Percentiles rank a stretch among this genome's conserved stretches.
phyloP scores from a whole-genome alignment of 2,329 filamentous ascomycete species.

The Sphaceloma murrayae region DNA sequence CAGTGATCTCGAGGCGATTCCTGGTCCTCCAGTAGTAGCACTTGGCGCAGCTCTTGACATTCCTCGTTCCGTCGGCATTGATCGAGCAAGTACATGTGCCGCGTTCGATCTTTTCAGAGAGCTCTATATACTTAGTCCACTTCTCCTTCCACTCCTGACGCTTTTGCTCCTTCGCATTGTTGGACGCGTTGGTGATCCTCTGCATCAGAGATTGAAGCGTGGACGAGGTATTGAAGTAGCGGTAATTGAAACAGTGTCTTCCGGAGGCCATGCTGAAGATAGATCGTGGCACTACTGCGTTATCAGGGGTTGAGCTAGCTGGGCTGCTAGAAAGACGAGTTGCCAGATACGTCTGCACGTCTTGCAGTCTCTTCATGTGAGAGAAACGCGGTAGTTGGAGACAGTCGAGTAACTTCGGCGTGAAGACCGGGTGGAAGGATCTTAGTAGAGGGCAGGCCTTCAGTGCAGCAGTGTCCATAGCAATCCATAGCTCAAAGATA shows the following conservation, averaged over 20 bases:
- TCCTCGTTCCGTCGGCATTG: not conserved
- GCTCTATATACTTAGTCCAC: not conserved
- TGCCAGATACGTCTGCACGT: constrained; percentile 43
- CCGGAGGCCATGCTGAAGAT: constrained; percentile 38
- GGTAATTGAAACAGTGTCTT: constrained; percentile 2
- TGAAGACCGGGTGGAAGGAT: constrained; percentile 45
- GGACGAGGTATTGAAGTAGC: too few relatives aligned
- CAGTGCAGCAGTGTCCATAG: constrained; percentile 44
- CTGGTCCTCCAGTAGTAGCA: constrained; percentile 33
- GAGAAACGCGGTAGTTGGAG: constrained; percentile 41
- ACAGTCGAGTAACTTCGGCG: constrained; percentile 42
- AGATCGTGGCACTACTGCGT: constrained; percentile 19
- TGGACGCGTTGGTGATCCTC: constrained; percentile 30
- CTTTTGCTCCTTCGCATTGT: constrained; percentile 24
- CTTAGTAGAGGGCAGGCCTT: constrained; percentile 39
- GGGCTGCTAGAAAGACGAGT: constrained; percentile 25
- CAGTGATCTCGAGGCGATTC: constrained; percentile 35
- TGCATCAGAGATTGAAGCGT: too few relatives aligned
- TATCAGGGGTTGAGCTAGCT: not conserved
- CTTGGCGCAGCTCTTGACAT: constrained; percentile 33
- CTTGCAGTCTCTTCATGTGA: constrained; percentile 44
- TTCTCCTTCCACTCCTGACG: constrained; percentile 33
- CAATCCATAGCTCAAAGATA: constrained; percentile 49
- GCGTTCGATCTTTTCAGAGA: not conserved
- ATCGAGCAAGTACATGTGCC: not conserved